Evolutionary conservation across 2,329 filamentous ascomycete genomes (phyloP).

Genomic region (Cercospora zeina): DNA sequence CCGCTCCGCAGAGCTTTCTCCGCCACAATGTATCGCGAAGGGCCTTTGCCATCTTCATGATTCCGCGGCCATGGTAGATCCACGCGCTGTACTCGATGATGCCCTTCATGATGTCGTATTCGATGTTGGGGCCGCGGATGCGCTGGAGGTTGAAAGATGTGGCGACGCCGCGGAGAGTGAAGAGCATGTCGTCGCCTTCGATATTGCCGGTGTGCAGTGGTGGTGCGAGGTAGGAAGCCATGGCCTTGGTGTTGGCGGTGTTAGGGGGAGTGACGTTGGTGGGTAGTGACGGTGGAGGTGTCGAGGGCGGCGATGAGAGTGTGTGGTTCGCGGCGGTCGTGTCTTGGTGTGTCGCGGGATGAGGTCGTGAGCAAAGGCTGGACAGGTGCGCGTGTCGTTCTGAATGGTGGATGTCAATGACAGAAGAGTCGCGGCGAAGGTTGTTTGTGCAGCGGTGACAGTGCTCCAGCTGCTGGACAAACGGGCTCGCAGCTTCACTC

Average conservation of each 20-base stretch:
- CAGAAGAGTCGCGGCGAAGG: neutral
- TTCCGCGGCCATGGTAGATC: neutral
- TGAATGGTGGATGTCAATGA: neutral
- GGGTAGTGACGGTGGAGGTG: neutral
- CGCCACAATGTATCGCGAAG: neutral
- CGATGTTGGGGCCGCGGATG: slow-evolving; percentile 2
- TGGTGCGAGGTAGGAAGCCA: neutral
- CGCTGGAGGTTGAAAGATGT: neutral
- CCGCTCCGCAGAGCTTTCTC: slow-evolving; percentile 4
- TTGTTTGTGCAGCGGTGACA: neutral
- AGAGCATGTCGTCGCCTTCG: neutral
- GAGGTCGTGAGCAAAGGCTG: neutral
- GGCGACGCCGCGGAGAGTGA: neutral
- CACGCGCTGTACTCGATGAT: slow-evolving; percentile 3
- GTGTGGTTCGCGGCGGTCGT: neutral
- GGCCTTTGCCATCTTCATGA: neutral
- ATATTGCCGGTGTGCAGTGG: neutral
- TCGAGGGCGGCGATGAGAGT: neutral
- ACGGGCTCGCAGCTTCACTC: neutral
- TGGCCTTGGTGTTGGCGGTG: neutral
- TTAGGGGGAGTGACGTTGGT: neutral
- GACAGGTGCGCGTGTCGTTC: neutral
- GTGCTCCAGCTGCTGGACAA: neutral
- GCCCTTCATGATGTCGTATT: neutral
- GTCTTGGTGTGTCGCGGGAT: neutral